A percentile compares a stretch with the other conserved stretches of the same genome.
Conservation (phyloP, 164 flowering plant species). For the Akebia trifoliata region DNA sequence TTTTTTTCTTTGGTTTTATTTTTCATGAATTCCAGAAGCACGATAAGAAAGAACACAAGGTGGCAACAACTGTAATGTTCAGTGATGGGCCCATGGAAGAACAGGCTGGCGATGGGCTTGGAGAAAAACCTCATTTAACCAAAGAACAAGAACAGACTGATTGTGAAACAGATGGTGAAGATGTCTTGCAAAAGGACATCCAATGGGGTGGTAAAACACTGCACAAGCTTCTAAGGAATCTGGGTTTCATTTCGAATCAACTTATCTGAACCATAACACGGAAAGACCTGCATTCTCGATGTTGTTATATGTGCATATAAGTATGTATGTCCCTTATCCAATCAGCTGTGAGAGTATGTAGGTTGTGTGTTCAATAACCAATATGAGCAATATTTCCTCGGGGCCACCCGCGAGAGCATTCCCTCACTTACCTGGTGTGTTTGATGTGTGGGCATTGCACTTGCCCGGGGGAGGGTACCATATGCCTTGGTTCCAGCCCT, state of each 20-base stretch:
- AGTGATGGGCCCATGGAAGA: constrained; percentile 11
- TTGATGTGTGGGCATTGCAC: no score
- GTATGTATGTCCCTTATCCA: no score
- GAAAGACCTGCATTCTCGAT: not conserved
- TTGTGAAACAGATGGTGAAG: constrained; percentile 5
- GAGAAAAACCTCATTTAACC: constrained; percentile 2
- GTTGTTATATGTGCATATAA: not conserved
- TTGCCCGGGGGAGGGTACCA: no score
- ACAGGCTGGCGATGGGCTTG: constrained; percentile 1
- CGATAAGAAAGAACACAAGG: constrained; percentile 24
- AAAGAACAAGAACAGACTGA: constrained; percentile 13
- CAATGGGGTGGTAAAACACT: constrained; percentile 41
- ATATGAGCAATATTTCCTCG: no score
- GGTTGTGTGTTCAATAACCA: no score
- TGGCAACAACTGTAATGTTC: not conserved
- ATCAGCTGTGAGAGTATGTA: no score
- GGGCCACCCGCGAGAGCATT: no score
- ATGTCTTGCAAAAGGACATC: constrained; percentile 28
- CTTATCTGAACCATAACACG: no score
- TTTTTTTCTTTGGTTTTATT: not conserved
- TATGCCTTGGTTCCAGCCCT: no score
- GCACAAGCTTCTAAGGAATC: constrained; percentile 28
- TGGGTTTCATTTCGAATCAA: constrained; percentile 26
- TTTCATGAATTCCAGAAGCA: constrained; percentile 16
- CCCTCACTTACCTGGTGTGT: no score